Percentiles rank a stretch among this genome's conserved stretches.
phyloP scores from a whole-genome alignment of 176 grass and related monocot genomes.

The Aechmea fasciata region DNA sequence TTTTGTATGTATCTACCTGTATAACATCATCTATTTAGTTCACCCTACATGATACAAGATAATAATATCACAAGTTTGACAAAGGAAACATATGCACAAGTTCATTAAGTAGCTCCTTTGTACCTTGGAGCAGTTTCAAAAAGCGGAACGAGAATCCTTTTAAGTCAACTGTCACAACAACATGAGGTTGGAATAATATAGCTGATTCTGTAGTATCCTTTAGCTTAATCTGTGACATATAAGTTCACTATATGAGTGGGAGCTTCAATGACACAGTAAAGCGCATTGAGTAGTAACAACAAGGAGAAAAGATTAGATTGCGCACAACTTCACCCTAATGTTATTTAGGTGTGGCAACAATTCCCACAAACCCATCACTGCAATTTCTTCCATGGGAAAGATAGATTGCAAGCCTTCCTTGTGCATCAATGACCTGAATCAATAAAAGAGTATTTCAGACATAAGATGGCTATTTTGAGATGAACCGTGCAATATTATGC shows the following conservation, averaged over 20 bases:
- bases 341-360: conserved; percentile 64
- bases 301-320: conserved; percentile 26
- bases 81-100: not conserved
- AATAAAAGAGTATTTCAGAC: conserved; percentile 5
- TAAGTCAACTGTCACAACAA: conserved; percentile 83
- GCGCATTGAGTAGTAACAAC: conserved; percentile 6
- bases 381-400: conserved; percentile 94
- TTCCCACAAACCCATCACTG: conserved; percentile 97
- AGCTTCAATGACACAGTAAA: not conserved
- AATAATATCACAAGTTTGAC: not conserved
- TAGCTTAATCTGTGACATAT: conserved; percentile 50
- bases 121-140: conserved; percentile 65
- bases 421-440: conserved; percentile 52
- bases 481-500: not conserved
- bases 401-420: conserved; percentile 63
- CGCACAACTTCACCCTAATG: conserved; percentile 46
- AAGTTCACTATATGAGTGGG: conserved; percentile 15
- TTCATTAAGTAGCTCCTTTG: not conserved
- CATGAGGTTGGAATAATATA: conserved; percentile 67
- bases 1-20: conserved; percentile 38
- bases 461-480: not conserved
- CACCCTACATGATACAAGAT: not conserved
- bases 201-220: conserved; percentile 43
- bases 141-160: conserved; percentile 90
- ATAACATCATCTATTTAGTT: conserved; percentile 23